These are phyloP conservation scores for Mycena albidolilacea DNA, from an alignment of 768 basidiomycete genomes.

Conservation along the genomic window DNA sequence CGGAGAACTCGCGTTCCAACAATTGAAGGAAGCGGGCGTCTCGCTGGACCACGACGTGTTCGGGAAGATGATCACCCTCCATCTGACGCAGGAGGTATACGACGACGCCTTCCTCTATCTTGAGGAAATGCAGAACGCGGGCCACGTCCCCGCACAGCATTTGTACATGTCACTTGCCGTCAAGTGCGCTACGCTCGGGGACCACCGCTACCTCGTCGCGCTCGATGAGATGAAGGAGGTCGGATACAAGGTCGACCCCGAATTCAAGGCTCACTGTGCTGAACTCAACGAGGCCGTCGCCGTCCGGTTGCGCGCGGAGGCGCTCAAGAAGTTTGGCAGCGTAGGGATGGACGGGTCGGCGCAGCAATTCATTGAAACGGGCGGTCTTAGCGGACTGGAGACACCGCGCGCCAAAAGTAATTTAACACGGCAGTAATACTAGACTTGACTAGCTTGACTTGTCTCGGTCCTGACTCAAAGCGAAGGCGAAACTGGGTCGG, in stretches of 20 bases:
- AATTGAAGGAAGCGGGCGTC: slow-evolving; percentile 73
- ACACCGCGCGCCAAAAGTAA: slow-evolving; percentile 10
- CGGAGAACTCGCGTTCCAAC: slow-evolving; percentile 75
- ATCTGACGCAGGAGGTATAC: slow-evolving; percentile 79
- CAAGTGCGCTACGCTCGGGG: slow-evolving; percentile 69
- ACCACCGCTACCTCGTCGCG: slow-evolving; percentile 75
- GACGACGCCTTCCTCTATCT: slow-evolving; percentile 93
- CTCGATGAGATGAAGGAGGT: slow-evolving; percentile 79
- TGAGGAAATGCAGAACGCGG: slow-evolving; percentile 86
- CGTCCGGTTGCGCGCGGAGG: neutral
- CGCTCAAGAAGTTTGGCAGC: neutral
- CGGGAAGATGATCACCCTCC: slow-evolving; percentile 76
- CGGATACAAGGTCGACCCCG: slow-evolving; percentile 59
- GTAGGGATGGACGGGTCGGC: slow-evolving; percentile 47
- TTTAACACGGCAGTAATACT: neutral
- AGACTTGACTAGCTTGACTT: neutral
- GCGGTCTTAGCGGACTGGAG: slow-evolving; percentile 41
- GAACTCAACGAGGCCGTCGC: slow-evolving; percentile 9
- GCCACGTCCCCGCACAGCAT: slow-evolving; percentile 64
- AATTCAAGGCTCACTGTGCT: slow-evolving; percentile 28
- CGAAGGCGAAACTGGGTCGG: too few species aligned
- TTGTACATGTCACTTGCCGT: slow-evolving; percentile 75
- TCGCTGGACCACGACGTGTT: slow-evolving; percentile 74
- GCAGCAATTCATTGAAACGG: slow-evolving; percentile 51
- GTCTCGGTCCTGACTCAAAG: too few species aligned